A percentile compares a stretch with the other conserved stretches of the same genome.
Evolutionary conservation across 371 early-diverging fungal species (phyloP).

Genomic region (Smittium mucronatum): DNA sequence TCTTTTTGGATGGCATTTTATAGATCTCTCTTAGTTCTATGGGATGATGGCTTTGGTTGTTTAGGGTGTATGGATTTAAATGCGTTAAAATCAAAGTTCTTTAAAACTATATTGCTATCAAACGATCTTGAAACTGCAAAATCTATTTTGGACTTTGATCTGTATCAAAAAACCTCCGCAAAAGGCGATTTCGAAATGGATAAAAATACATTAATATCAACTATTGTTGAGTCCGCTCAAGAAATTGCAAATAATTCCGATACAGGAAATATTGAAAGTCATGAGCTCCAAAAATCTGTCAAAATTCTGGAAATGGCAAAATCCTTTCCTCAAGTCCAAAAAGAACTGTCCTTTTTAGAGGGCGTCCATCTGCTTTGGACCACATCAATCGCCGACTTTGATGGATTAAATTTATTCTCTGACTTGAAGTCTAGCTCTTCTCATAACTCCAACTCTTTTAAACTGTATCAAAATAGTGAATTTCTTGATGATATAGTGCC

Average conservation of each 20-base stretch:
- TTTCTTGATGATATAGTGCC: background rate
- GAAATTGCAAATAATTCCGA: slow-evolving; percentile 2
- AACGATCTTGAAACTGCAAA: background rate
- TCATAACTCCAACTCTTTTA: background rate
- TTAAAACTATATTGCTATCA: background rate
- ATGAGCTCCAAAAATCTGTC: background rate
- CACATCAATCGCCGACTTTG: background rate
- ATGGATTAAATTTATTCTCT: background rate
- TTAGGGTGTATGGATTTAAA: background rate
- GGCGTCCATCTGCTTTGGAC: slow-evolving; percentile 7
- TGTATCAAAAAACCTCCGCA: background rate
- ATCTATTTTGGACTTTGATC: background rate
- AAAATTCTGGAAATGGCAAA: background rate
- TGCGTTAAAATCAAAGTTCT: background rate
- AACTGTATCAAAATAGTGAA: background rate
- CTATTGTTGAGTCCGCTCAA: background rate
- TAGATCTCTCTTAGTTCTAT: background rate
- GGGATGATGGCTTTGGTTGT: background rate
- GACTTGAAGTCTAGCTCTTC: background rate
- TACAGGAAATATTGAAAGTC: slow-evolving; percentile 7
- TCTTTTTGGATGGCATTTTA: background rate
- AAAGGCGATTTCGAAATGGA: background rate
- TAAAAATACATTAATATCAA: background rate
- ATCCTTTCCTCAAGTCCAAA: background rate
- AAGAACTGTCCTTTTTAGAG: background rate